Evolutionary conservation across 1,139 yeast species (phyloP).

Genomic region (Meyerozyma smithsonii): DNA sequence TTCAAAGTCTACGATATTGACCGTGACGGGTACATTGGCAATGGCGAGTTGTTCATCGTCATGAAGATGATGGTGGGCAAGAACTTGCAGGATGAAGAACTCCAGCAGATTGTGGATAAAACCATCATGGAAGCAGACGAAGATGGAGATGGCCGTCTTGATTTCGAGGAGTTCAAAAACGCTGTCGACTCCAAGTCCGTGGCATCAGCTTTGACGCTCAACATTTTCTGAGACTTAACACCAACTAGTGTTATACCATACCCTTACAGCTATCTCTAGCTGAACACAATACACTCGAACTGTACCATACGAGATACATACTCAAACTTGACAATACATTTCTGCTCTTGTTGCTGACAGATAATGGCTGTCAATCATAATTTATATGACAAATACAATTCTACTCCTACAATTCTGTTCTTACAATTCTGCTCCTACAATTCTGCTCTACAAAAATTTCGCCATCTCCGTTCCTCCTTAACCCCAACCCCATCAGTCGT

Average conservation of each 20-base stretch:
- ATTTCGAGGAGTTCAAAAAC: conserved; percentile 79
- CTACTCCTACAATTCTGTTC: no score
- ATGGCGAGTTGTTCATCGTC: conserved; percentile 90
- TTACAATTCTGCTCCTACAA: no score
- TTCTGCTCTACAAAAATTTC: no score
- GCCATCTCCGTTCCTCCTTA: not conserved
- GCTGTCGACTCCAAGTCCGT: conserved; percentile 67
- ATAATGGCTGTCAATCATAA: no score
- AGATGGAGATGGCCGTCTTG: conserved; percentile 86
- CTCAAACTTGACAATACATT: no score
- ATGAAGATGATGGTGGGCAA: conserved; percentile 97
- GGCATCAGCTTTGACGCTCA: conserved; percentile 54
- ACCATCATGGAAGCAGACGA: conserved; percentile 92
- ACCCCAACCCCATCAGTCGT: no score
- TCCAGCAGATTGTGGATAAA: conserved; percentile 93
- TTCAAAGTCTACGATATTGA: conserved; percentile 95
- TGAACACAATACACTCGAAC: no score
- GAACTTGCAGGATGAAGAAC: conserved; percentile 77
- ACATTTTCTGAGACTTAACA: conserved; percentile 24
- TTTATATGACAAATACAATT: no score
- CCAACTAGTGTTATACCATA: not conserved
- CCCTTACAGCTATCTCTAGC: not conserved
- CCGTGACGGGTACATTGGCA: conserved; percentile 89
- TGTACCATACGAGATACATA: no score
- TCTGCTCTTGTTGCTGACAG: no score